These are phyloP conservation scores for Fusarium annulatum DNA, from an alignment of 2,329 filamentous ascomycete species.

Conservation along the genomic window DNA sequence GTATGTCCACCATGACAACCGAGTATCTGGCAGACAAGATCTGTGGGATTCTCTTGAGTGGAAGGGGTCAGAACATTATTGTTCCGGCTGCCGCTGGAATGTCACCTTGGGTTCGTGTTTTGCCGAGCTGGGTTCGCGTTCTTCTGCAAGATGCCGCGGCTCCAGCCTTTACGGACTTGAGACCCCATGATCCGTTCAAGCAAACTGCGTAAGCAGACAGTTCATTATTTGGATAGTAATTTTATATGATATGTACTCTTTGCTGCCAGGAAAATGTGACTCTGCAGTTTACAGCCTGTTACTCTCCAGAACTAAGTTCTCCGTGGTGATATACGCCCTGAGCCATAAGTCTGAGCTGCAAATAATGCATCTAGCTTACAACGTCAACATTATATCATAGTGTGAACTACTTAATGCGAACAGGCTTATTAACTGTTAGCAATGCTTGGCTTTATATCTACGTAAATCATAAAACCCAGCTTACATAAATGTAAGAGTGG, in stretches of 20 bases:
- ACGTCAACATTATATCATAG: fast-evolving
- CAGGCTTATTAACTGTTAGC: fast-evolving
- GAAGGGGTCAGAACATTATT: background rate
- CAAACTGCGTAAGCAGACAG: background rate
- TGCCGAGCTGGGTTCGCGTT: background rate
- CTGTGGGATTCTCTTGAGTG: background rate
- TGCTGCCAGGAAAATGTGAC: too few species aligned
- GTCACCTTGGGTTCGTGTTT: background rate
- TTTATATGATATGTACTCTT: too few species aligned
- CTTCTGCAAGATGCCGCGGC: background rate
- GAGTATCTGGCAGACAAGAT: background rate
- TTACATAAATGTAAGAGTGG: too few species aligned
- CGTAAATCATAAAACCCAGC: too few species aligned
- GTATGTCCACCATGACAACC: background rate
- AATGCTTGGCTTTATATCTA: fast-evolving
- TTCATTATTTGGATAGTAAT: too few species aligned
- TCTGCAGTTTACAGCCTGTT: too few species aligned
- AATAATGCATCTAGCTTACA: too few species aligned
- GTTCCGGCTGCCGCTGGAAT: background rate
- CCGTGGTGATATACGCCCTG: too few species aligned
- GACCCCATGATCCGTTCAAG: background rate
- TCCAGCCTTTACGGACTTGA: background rate
- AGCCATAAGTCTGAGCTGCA: too few species aligned
- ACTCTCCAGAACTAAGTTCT: too few species aligned
- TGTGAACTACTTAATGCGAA: too few species aligned